These are phyloP conservation scores for Cadophora luteo-olivacea DNA, from an alignment of 2,329 filamentous ascomycete species.

Conservation along the genomic window DNA sequence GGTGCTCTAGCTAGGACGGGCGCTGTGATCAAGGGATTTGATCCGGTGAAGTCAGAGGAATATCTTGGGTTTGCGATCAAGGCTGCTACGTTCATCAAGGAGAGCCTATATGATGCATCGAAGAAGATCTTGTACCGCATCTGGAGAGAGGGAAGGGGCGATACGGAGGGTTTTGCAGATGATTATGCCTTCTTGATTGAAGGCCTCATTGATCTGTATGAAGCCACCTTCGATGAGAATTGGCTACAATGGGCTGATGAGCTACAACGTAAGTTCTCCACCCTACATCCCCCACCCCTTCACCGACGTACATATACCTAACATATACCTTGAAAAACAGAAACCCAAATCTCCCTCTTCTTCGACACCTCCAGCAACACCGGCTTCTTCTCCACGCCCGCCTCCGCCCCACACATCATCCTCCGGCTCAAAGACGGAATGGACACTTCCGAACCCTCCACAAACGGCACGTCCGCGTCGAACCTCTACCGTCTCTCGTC, in stretches of 20 bases:
- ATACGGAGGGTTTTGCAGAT: conserved; percentile 81
- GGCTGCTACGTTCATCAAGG: conserved; percentile 74
- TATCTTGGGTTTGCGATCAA: conserved; percentile 72
- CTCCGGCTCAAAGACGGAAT: conserved; percentile 94
- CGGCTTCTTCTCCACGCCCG: conserved; percentile 77
- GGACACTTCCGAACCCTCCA: conserved; percentile 88
- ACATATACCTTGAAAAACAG: too few relatives aligned
- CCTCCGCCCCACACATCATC: conserved; percentile 70
- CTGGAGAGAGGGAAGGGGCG: conserved; percentile 70
- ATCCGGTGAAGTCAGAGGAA: conserved; percentile 60
- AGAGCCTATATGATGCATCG: conserved; percentile 72
- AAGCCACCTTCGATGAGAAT: conserved; percentile 76
- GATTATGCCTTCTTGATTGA: conserved; percentile 92
- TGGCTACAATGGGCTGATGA: conserved; percentile 83
- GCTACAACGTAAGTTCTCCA: conserved; percentile 67
- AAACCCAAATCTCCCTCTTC: conserved; percentile 77
- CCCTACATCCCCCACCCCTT: background rate
- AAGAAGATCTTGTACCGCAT: conserved; percentile 73
- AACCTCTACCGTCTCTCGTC: conserved; percentile 85
- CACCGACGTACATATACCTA: too few relatives aligned
- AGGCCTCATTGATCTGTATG: conserved; percentile 83
- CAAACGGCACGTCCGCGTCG: conserved; percentile 84
- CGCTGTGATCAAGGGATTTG: conserved; percentile 68
- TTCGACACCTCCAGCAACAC: conserved; percentile 62
- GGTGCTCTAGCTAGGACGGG: conserved; percentile 79